phyloP scores from a whole-genome alignment of 1,284 basidiomycete genomes.

The Microbotryum scabiosae region DNA sequence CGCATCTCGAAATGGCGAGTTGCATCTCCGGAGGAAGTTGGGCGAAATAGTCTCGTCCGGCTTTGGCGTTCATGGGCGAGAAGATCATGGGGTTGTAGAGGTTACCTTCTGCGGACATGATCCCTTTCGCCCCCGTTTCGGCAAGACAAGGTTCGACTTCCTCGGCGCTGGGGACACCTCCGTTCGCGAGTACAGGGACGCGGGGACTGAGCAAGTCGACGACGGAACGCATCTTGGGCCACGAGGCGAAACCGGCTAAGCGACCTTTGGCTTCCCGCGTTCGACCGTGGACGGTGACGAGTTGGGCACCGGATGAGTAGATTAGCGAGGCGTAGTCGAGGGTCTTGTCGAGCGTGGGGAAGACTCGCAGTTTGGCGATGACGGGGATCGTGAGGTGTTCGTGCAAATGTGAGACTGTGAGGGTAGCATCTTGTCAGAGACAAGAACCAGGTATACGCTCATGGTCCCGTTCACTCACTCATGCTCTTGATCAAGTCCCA shows the following conservation, averaged over 20 bases:
- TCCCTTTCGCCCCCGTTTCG: conserved; percentile 75
- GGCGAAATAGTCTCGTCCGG: conserved; percentile 21
- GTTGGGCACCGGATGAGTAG: conserved; percentile 88
- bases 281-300: conserved; percentile 87
- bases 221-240: conserved; percentile 68
- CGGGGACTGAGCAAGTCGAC: conserved; percentile 57
- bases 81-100: conserved; percentile 90
- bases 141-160: conserved; percentile 71
- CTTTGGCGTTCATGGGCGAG: conserved; percentile 28
- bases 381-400: conserved; percentile 76
- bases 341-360: conserved; percentile 74
- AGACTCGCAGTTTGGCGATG: conserved; percentile 92
- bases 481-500: conserved; percentile 77
- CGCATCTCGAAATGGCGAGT: conserved; percentile 24
- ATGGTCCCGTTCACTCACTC: conserved; percentile 49
- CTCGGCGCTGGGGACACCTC: conserved; percentile 79
- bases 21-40: conserved; percentile 30
- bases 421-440: background rate
- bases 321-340: conserved; percentile 91
- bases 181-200: conserved; percentile 93
- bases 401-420: conserved; percentile 71
- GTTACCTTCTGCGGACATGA: conserved; percentile 94
- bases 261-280: conserved; percentile 87
- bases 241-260: conserved; percentile 65
- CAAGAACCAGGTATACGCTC: background rate